Percentiles rank a stretch among this genome's conserved stretches.
Conservation (phyloP, 306 rosid genomes). For the Corylus heterophylla region DNA sequence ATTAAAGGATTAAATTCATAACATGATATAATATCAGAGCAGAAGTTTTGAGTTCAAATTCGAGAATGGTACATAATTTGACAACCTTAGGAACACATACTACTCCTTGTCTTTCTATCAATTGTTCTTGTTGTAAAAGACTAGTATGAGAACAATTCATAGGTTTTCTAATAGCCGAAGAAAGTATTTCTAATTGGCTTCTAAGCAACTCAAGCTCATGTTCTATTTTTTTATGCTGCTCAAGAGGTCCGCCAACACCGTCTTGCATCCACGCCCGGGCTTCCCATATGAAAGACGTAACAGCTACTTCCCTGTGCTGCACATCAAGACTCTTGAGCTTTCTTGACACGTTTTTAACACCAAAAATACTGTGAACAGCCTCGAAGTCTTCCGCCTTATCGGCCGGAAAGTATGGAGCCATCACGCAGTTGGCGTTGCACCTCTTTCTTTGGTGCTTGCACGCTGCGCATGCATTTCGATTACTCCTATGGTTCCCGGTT, state of each 20-base stretch:
- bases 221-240: not conserved
- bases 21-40: no score
- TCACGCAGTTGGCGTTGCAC: slow-evolving; percentile 19
- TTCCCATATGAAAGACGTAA: slow-evolving; percentile 31
- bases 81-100: not conserved
- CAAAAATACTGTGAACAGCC: slow-evolving; percentile 16
- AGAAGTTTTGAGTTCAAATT: no score
- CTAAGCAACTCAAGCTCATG: not conserved
- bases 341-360: slow-evolving; percentile 19
- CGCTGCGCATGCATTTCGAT: slow-evolving; percentile 18
- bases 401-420: slow-evolving; percentile 23
- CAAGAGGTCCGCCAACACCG: slow-evolving; percentile 18
- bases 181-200: not conserved
- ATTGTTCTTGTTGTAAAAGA: not conserved
- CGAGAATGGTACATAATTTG: no score
- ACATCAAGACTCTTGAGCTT: not conserved
- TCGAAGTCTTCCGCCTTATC: not conserved
- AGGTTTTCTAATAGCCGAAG: not conserved
- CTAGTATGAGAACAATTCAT: not conserved
- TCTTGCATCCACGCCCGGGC: slow-evolving; percentile 19
- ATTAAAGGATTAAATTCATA: no score
- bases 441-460: slow-evolving; percentile 30
- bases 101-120: not conserved
- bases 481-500: not conserved
- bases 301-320: not conserved